Evolutionary conservation across 306 rosid species (phyloP).

Genomic region (Rosa chinensis): DNA sequence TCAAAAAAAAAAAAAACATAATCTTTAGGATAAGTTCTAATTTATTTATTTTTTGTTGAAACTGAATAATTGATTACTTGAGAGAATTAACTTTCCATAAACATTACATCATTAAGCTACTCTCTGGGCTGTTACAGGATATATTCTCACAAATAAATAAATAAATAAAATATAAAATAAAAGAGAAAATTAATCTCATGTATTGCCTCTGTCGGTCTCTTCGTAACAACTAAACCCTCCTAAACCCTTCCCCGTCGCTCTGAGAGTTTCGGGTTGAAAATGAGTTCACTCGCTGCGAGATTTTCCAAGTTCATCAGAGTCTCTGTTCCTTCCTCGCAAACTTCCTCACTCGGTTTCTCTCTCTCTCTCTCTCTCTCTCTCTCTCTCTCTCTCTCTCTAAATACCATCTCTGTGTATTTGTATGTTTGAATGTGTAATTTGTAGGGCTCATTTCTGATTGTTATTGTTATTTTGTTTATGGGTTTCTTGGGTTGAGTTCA

Average conservation of each 20-base stretch:
- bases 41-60: too few species aligned
- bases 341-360: slow-evolving; percentile 48
- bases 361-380: slow-evolving; percentile 30
- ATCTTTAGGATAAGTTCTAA: too few species aligned
- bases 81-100: too few species aligned
- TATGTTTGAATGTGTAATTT: not conserved
- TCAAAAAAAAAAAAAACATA: too few species aligned
- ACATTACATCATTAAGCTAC: too few species aligned
- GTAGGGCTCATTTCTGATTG: slow-evolving; percentile 1
- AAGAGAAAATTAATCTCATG: too few species aligned
- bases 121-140: too few species aligned
- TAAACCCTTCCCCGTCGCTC: slow-evolving; percentile 13
- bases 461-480: not conserved
- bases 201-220: too few species aligned
- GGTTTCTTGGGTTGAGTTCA: slow-evolving; percentile 15
- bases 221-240: not conserved
- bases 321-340: slow-evolving; percentile 30
- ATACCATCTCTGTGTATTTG: not conserved
- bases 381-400: slow-evolving; percentile 27
- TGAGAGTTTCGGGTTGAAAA: slow-evolving; percentile 28
- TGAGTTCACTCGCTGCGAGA: slow-evolving; percentile 53
- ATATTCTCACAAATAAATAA: too few species aligned
- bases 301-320: slow-evolving; percentile 49
- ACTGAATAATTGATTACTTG: too few species aligned
- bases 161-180: too few species aligned